These are phyloP conservation scores for Ceriops decandra DNA, from an alignment of 345 rosid genomes.

Conservation along the genomic window DNA sequence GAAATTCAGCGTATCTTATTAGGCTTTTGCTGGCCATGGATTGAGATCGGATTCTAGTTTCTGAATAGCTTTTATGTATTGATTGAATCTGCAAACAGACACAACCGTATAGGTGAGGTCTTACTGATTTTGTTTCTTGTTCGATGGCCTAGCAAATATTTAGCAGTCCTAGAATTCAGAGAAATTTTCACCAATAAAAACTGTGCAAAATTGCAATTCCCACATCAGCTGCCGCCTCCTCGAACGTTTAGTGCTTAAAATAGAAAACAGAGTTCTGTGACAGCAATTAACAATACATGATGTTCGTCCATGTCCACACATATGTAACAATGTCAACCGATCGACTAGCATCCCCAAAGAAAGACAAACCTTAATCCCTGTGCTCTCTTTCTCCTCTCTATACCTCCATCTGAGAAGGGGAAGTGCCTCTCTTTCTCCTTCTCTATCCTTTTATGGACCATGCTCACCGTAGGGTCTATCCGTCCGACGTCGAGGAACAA, in stretches of 20 bases:
- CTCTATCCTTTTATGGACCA: slow-evolving; percentile 23
- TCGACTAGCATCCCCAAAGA: slow-evolving; percentile 15
- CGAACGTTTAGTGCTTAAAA: slow-evolving; percentile 5
- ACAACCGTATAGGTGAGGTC: background rate
- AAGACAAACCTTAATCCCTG: background rate
- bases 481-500: slow-evolving; percentile 14
- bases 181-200: background rate
- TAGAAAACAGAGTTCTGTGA: background rate
- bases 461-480: slow-evolving; percentile 27
- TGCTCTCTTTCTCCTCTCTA: slow-evolving; percentile 10
- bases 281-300: slow-evolving; percentile 1
- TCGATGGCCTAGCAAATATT: background rate
- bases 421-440: slow-evolving; percentile 12
- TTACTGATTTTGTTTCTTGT: background rate
- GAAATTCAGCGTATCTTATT: no score
- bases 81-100: background rate
- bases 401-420: slow-evolving; percentile 7
- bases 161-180: background rate
- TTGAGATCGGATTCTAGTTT: no score
- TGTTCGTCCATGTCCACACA: slow-evolving; percentile 26
- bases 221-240: background rate
- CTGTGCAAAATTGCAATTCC: background rate
- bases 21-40: no score
- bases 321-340: slow-evolving; percentile 25
- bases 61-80: background rate